These are phyloP conservation scores for Fusarium kyushuense DNA, from an alignment of 2,329 filamentous ascomycete species.

Conservation along the genomic window DNA sequence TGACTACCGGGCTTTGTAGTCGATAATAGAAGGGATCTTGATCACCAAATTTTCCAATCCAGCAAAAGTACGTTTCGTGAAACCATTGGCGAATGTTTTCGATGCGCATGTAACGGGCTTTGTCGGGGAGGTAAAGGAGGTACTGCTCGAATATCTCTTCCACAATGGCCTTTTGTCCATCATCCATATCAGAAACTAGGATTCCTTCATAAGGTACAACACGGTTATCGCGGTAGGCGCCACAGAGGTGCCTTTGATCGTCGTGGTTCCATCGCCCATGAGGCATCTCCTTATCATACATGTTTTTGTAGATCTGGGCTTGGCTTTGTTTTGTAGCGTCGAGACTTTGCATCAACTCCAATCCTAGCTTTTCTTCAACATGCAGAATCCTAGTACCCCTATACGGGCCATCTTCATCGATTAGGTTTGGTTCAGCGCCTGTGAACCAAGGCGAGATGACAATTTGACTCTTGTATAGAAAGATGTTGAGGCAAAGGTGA, in stretches of 20 bases:
- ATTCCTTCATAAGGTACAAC: conserved; percentile 80
- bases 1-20: conserved; percentile 79
- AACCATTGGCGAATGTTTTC: conserved; percentile 60
- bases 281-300: conserved; percentile 70
- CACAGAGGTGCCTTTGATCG: conserved; percentile 82
- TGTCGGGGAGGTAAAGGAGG: conserved; percentile 73
- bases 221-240: conserved; percentile 82
- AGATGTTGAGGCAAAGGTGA: conserved; percentile 79
- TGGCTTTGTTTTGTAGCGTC: conserved; percentile 59
- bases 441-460: conserved; percentile 81
- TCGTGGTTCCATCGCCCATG: conserved; percentile 81
- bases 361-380: conserved; percentile 69
- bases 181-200: conserved; percentile 56
- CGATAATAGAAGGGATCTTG: conserved; percentile 80
- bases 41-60: conserved; percentile 73
- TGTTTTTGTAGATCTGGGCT: conserved; percentile 44
- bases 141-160: conserved; percentile 60
- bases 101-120: conserved; percentile 56
- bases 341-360: conserved; percentile 77
- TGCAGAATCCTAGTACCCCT: conserved; percentile 74
- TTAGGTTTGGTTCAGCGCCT: conserved; percentile 81
- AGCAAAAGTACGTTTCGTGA: conserved; percentile 80
- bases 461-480: conserved; percentile 74
- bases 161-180: neutral
- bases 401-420: conserved; percentile 70